phyloP scores from a whole-genome alignment of 75 land plant species.

The Isoetes taiwanensis region DNA sequence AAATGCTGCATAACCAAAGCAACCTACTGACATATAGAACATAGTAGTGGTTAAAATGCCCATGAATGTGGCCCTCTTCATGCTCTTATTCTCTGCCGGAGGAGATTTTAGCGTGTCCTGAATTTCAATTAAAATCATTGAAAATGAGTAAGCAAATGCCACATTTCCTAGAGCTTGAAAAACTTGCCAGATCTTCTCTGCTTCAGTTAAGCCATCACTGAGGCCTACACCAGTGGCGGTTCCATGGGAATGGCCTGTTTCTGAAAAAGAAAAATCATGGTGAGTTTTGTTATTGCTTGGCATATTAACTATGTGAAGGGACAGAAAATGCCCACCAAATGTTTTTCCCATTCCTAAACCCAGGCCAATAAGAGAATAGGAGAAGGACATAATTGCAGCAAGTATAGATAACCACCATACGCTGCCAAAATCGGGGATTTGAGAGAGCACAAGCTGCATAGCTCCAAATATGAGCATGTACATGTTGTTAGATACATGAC shows the following conservation, averaged over 20 bases:
- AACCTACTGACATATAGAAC: conserved; percentile 56
- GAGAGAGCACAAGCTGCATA: conserved; percentile 15
- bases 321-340: conserved; percentile 4
- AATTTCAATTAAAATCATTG: conserved; percentile 55
- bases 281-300: no score
- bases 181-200: conserved; percentile 40
- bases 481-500: conserved; percentile 15
- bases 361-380: conserved; percentile 19
- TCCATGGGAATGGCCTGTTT: no score
- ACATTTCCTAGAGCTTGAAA: conserved; percentile 72
- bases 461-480: conserved; percentile 24
- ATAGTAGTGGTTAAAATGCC: conserved; percentile 31
- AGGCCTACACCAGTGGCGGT: background rate
- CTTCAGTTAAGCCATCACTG: background rate
- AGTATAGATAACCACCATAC: conserved; percentile 18
- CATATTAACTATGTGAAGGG: no score
- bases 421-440: conserved; percentile 19
- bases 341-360: conserved; percentile 19
- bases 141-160: conserved; percentile 62
- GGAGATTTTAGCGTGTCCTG: conserved; percentile 59
- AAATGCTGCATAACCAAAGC: conserved; percentile 78
- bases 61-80: conserved; percentile 54
- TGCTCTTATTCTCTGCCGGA: conserved; percentile 49
- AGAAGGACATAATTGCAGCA: conserved; percentile 18
- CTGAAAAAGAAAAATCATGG: no score